These are phyloP conservation scores for Didymella exigua DNA, from an alignment of 2,329 filamentous ascomycete species.

Conservation along the genomic window DNA sequence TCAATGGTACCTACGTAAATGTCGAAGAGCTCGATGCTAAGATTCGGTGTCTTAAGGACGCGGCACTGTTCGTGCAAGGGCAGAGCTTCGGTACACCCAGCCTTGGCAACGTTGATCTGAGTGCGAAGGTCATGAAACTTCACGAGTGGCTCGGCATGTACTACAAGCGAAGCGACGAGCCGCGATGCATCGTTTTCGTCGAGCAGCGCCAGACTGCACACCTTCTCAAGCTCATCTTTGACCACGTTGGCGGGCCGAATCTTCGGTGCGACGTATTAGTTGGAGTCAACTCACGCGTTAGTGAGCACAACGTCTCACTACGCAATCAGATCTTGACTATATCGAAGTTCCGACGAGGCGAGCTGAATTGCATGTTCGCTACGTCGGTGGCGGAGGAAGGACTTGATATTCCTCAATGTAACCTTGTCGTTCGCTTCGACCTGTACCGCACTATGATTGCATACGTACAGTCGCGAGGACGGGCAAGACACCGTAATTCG, in stretches of 20 bases:
- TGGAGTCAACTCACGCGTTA: slow-evolving; percentile 59
- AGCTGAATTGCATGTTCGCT: slow-evolving; percentile 66
- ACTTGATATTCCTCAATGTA: slow-evolving; percentile 69
- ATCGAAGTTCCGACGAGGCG: slow-evolving; percentile 64
- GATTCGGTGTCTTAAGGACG: slow-evolving; percentile 63
- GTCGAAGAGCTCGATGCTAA: slow-evolving; percentile 58
- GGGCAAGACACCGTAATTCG: slow-evolving; percentile 78
- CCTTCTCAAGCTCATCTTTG: slow-evolving; percentile 72
- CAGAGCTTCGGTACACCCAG: slow-evolving; percentile 55
- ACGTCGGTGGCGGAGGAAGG: slow-evolving; percentile 71
- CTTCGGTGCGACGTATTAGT: slow-evolving; percentile 69
- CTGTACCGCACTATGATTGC: slow-evolving; percentile 89
- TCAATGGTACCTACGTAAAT: slow-evolving; percentile 28
- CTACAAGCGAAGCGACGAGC: slow-evolving; percentile 64
- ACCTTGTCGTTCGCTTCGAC: slow-evolving; percentile 77
- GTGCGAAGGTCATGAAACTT: slow-evolving; percentile 74
- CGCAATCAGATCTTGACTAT: slow-evolving; percentile 76
- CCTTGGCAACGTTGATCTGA: slow-evolving; percentile 58
- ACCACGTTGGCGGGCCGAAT: slow-evolving; percentile 61
- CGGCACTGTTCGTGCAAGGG: slow-evolving; percentile 60
- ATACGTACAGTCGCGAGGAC: slow-evolving; percentile 90
- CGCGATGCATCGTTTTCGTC: slow-evolving; percentile 87
- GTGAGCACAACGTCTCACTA: slow-evolving; percentile 69
- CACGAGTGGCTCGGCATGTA: slow-evolving; percentile 64
- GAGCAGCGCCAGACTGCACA: slow-evolving; percentile 77